Base-by-base conservation (phyloP, 116 monocot genomes). In the Phalaenopsis hybrid region DNA sequence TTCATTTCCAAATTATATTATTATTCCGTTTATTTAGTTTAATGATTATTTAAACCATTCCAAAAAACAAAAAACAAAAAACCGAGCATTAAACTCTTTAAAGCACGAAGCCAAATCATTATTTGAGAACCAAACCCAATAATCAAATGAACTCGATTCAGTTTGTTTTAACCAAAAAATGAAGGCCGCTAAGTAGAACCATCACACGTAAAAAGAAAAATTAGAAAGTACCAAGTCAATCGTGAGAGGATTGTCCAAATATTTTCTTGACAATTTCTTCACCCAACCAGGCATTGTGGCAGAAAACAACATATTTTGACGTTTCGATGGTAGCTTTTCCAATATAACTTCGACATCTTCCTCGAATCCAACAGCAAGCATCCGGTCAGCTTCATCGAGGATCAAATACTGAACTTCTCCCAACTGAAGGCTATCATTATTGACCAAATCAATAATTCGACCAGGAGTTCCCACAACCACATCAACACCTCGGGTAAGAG, bases 321-420 rank as follows among this genome's bases (percentile, higher is more conserved):
- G 92, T 44, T 91, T 76, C 28, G 85, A 33, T 59, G 94, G 97
- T 52, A 94, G 82, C 76, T 97, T 92, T 78, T 97, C 89, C 68
- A 97, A 82, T 77, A 97, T 97, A 41, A 91, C 84, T 86, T 97
- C 97, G 34, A 97, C 97, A 82, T 94, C 97, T 85, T 97, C 97
- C 79, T 97, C 97, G 87, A 97, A 97, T 61, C 97, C 97, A 85
- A 97, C 94, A 69, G 97, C 97, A 83, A 97, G 94, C 97, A 97
- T 97, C 84, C 91, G 94, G 85, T 97, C 97, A 76, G 97, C 97
- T 81, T 97, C 97, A 82, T 97, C 97, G 76, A 97, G 94, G 63
- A 97, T 92, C 86, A 97, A 85, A 82, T 85, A 94, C 68, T 94
- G 83, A 43, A 97, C 93, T 84, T 94, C 94, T 74, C 88, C 93